Evolutionary conservation across 371 early-diverging fungal species (phyloP).

Genomic region (Umbelopsis sp.): DNA sequence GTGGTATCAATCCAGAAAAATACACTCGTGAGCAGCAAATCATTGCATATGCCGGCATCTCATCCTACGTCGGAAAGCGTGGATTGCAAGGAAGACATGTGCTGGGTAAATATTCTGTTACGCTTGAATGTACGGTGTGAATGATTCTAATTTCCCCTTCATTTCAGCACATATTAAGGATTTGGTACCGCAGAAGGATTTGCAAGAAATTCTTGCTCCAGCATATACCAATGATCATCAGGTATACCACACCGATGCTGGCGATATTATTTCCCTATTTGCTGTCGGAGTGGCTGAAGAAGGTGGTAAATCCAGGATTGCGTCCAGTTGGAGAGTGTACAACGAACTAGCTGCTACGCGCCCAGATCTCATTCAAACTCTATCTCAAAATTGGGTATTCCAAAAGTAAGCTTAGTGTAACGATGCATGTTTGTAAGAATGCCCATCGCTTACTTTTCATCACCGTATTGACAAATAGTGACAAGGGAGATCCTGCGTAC

Average conservation of each 20-base stretch:
- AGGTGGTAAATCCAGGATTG: conserved; percentile 36
- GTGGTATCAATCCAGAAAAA: conserved; percentile 35
- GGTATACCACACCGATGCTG: conserved; percentile 38
- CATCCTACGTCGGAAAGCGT: conserved; percentile 34
- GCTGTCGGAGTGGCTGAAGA: conserved; percentile 36
- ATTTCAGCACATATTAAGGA: conserved; percentile 34
- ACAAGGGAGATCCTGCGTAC: conserved; percentile 22
- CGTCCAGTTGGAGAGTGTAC: conserved; percentile 41
- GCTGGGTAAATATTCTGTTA: conserved; percentile 23
- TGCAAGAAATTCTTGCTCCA: conserved; percentile 31
- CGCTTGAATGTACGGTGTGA: background rate
- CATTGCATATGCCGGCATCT: conserved; percentile 38
- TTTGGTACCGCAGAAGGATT: conserved; percentile 27
- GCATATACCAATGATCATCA: conserved; percentile 39
- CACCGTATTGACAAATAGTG: conserved; percentile 9
- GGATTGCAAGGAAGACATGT: conserved; percentile 34
- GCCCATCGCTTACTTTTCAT: background rate
- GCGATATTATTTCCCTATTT: conserved; percentile 39
- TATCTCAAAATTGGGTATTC: conserved; percentile 33
- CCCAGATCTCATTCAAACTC: conserved; percentile 36
- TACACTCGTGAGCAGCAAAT: conserved; percentile 33
- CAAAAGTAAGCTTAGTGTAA: conserved; percentile 24
- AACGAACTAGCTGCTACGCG: conserved; percentile 33
- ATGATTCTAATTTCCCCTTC: background rate
- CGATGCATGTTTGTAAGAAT: too few species aligned